These are phyloP conservation scores for Poteriospumella lacustris DNA, from an alignment of 108 stramenopile species.

Conservation along the genomic window DNA sequence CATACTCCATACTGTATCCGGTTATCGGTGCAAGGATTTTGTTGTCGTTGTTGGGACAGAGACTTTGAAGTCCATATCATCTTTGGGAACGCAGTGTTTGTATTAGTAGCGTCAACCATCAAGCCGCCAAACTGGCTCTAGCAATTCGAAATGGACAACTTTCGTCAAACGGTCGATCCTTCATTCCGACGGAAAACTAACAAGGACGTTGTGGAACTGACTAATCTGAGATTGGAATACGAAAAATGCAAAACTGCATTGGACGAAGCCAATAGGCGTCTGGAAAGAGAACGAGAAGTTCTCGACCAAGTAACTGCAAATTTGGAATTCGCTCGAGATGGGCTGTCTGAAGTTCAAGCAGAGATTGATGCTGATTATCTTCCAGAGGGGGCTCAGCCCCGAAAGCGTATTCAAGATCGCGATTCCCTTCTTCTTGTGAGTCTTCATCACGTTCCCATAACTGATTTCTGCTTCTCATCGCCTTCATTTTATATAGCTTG, in stretches of 20 bases:
- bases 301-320: neutral
- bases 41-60: no score
- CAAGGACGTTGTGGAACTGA: neutral
- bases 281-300: neutral
- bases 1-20: no score
- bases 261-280: neutral
- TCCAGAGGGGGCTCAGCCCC: conserved; percentile 24
- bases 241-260: neutral
- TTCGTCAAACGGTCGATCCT: neutral
- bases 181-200: neutral
- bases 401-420: neutral
- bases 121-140: no score
- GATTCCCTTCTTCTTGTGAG: conserved; percentile 7
- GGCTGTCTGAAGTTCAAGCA: neutral
- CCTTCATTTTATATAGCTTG: neutral
- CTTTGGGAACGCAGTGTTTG: no score
- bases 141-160: neutral
- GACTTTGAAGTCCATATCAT: no score
- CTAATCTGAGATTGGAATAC: neutral
- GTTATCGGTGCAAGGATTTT: no score
- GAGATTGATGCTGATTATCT: conserved; percentile 10
- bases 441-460: neutral
- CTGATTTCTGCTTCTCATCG: neutral
- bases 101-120: no score
- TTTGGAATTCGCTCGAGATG: neutral